phyloP scores from a whole-genome alignment of 2,329 filamentous ascomycete genomes.

The Coniochaeta sp. region DNA sequence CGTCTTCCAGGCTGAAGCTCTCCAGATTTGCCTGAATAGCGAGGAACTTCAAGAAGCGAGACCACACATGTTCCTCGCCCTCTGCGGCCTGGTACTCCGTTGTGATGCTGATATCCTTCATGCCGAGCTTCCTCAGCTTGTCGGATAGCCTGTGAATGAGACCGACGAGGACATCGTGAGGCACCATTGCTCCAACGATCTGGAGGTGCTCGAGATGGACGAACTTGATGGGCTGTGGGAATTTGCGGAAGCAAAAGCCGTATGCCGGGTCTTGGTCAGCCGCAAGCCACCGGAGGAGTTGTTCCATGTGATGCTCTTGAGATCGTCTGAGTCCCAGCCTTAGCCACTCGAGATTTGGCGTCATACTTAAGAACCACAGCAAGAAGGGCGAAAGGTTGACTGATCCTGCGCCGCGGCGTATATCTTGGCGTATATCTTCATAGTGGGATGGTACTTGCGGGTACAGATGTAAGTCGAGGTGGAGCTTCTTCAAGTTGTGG shows the following conservation, averaged over 20 bases:
- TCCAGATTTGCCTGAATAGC: background rate
- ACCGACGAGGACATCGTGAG: background rate
- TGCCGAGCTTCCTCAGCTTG: background rate
- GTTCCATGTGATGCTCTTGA: slow-evolving; percentile 6
- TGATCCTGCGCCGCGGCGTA: too few species aligned
- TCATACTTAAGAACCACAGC: slow-evolving; percentile 29
- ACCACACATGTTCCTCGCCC: background rate
- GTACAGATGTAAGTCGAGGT: slow-evolving; percentile 23
- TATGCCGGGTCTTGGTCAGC: background rate
- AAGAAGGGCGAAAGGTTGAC: background rate
- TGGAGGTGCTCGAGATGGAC: background rate
- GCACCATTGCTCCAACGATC: background rate
- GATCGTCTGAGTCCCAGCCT: slow-evolving; percentile 40
- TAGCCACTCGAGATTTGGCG: slow-evolving; percentile 41
- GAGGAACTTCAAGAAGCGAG: background rate
- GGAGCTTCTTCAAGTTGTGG: slow-evolving; percentile 35
- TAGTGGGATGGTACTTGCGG: background rate
- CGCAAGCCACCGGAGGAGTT: slow-evolving; percentile 33
- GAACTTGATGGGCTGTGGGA: background rate
- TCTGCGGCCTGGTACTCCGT: background rate
- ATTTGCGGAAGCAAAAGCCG: background rate
- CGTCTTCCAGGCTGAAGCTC: background rate
- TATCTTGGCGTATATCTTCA: too few species aligned
- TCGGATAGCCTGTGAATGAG: background rate
- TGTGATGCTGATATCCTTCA: background rate